Evolutionary conservation across 176 grass and related monocot species (phyloP).

Genomic region (Musa itinerans): DNA sequence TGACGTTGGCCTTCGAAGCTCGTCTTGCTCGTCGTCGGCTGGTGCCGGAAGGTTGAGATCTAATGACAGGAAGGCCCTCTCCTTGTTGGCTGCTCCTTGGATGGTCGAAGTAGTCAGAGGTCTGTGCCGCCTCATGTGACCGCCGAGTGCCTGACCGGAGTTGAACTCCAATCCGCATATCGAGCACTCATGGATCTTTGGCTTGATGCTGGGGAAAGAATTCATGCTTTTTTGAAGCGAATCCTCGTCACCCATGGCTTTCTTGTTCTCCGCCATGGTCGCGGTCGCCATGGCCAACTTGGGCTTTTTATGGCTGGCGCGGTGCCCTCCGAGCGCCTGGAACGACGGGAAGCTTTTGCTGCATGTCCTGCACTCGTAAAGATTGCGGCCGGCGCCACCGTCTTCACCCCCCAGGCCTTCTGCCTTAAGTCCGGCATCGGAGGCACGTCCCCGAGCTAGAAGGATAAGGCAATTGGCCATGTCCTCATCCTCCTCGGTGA

Average conservation of each 20-base stretch:
- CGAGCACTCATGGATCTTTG: slow-evolving; percentile 37
- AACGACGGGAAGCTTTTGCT: not conserved
- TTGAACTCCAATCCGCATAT: slow-evolving; percentile 75
- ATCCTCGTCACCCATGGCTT: not conserved
- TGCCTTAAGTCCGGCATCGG: not conserved
- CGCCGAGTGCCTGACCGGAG: slow-evolving; percentile 88
- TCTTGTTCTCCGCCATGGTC: not conserved
- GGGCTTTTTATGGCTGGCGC: not conserved
- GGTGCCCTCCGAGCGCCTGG: slow-evolving; percentile 3
- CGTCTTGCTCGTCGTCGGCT: not conserved
- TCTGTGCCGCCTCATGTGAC: slow-evolving; percentile 87
- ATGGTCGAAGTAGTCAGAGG: not conserved
- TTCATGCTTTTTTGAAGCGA: not conserved
- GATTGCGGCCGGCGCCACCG: not conserved
- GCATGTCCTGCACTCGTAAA: slow-evolving; percentile 3
- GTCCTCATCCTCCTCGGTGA: slow-evolving; percentile 1
- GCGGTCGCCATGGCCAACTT: not conserved
- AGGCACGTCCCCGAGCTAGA: not conserved
- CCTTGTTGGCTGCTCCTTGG: not conserved
- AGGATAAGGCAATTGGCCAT: slow-evolving; percentile 10
- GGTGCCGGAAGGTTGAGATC: slow-evolving; percentile 9
- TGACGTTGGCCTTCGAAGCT: not conserved
- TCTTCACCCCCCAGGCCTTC: not conserved
- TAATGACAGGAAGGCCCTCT: not conserved
- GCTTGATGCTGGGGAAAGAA: not conserved